A percentile compares a stretch with the other conserved stretches of the same genome.
Conservation (phyloP, 352 stramenopile species). For the Pythium pyrilobum region DNA sequence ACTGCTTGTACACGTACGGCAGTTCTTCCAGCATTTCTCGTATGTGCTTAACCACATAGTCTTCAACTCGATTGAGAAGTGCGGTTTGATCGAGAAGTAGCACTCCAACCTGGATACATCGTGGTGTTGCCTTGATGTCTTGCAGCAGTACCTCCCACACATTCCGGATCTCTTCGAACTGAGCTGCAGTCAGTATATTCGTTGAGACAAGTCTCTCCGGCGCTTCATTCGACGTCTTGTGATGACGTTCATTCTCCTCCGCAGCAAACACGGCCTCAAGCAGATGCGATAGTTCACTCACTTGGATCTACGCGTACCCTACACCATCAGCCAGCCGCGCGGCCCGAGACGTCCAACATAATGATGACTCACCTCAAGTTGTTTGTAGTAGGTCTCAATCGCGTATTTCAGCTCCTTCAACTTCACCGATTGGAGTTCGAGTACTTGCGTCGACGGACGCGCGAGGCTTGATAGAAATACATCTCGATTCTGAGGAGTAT, state of each 20-base stretch:
- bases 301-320: slow-evolving; percentile 15
- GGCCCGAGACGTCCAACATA: too few relatives aligned
- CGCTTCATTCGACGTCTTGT: slow-evolving; percentile 16
- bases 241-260: slow-evolving; percentile 11
- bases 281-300: slow-evolving; percentile 4
- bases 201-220: not conserved
- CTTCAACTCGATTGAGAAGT: slow-evolving; percentile 30
- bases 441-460: slow-evolving; percentile 15
- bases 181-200: slow-evolving; percentile 15
- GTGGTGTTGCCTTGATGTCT: slow-evolving; percentile 26
- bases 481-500: slow-evolving; percentile 16
- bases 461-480: slow-evolving; percentile 12
- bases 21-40: slow-evolving; percentile 35
- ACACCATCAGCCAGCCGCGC: too few relatives aligned
- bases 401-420: slow-evolving; percentile 22
- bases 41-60: slow-evolving; percentile 28
- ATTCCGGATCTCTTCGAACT: slow-evolving; percentile 36
- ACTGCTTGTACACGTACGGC: slow-evolving; percentile 45
- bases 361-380: slow-evolving; percentile 23
- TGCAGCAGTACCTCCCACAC: slow-evolving; percentile 33
- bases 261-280: slow-evolving; percentile 2
- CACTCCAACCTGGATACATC: slow-evolving; percentile 40
- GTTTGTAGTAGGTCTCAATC: slow-evolving; percentile 27
- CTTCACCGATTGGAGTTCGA: slow-evolving; percentile 5
- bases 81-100: slow-evolving; percentile 49